Percentiles rank a stretch among this genome's conserved stretches.
phyloP scores from a whole-genome alignment of 2,329 filamentous ascomycete genomes.

The Teratosphaeria destructans region DNA sequence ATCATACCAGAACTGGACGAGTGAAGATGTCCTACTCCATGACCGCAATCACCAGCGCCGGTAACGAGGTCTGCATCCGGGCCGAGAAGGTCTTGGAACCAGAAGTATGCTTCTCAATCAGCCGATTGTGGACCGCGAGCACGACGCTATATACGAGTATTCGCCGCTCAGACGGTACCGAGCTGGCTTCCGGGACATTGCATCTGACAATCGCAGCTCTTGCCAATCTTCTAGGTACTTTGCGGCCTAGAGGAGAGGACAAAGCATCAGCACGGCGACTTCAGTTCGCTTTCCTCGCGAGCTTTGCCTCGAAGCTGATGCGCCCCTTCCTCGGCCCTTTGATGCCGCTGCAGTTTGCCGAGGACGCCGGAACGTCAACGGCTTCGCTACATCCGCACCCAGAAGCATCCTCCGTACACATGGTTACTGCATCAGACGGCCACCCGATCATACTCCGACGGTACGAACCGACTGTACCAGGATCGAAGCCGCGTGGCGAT shows the following conservation, averaged over 20 bases:
- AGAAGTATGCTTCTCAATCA: neutral
- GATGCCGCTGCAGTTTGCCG: neutral
- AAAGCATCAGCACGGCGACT: neutral
- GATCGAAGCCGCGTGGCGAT: neutral
- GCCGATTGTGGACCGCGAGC: neutral
- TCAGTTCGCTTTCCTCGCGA: neutral
- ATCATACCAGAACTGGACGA: neutral
- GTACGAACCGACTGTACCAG: neutral
- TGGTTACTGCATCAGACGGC: neutral
- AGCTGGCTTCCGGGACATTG: neutral
- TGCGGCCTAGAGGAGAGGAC: neutral
- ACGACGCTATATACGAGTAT: neutral
- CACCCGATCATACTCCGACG: neutral
- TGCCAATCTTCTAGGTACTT: neutral
- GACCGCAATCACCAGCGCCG: neutral
- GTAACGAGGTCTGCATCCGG: neutral
- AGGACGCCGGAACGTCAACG: neutral
- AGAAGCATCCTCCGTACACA: neutral
- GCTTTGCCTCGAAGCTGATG: neutral
- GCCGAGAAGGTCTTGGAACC: neutral
- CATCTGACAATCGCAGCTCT: neutral
- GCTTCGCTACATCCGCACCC: neutral
- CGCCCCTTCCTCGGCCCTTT: neutral
- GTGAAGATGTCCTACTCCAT: neutral
- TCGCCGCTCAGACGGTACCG: neutral